Conservation (phyloP, 2,329 filamentous ascomycete species). For the Nakataea oryzae region DNA sequence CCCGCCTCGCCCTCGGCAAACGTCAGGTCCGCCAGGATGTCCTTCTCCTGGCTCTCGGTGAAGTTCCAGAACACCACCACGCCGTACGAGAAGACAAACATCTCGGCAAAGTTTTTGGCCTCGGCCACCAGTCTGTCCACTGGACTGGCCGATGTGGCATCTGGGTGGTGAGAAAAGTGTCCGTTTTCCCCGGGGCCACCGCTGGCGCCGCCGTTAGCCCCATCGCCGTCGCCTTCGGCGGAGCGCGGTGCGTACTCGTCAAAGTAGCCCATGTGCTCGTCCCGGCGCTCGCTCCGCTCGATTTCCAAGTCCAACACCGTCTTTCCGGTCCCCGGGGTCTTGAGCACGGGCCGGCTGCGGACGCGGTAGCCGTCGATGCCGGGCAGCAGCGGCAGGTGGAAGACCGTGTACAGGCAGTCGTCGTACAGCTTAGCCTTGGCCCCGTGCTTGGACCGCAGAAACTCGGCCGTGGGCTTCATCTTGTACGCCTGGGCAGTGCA, state of each 20-base stretch:
- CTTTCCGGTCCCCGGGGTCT: constrained; percentile 81
- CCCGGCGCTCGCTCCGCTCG: constrained; percentile 78
- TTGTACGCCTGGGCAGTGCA: constrained; percentile 93
- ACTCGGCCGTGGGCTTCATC: constrained; percentile 77
- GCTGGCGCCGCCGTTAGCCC: constrained; percentile 13
- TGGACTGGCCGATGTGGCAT: constrained; percentile 31
- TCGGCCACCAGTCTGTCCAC: constrained; percentile 55
- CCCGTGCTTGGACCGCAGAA: constrained; percentile 76
- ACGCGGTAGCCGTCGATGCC: constrained; percentile 81
- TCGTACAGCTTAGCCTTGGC: constrained; percentile 95
- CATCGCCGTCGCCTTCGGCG: constrained; percentile 10
- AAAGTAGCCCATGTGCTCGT: constrained; percentile 87
- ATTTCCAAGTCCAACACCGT: constrained; percentile 92
- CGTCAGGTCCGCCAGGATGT: constrained; percentile 86
- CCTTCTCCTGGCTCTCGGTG: constrained; percentile 87
- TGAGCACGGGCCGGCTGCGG: constrained; percentile 81
- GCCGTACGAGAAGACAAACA: constrained; percentile 96
- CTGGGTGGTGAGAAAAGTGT: neutral
- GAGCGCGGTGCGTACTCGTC: constrained; percentile 45
- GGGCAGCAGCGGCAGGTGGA: constrained; percentile 79
- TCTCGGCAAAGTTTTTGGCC: constrained; percentile 75
- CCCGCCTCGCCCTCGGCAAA: constrained; percentile 65
- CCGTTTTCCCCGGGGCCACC: constrained; percentile 7
- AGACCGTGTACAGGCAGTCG: constrained; percentile 92
- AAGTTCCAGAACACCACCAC: constrained; percentile 99